Evolutionary conservation across 2,329 filamentous ascomycete species (phyloP), one percentile per base, ranked within the genome.

Genomic region (Talaromyces amestolkiae): DNA sequence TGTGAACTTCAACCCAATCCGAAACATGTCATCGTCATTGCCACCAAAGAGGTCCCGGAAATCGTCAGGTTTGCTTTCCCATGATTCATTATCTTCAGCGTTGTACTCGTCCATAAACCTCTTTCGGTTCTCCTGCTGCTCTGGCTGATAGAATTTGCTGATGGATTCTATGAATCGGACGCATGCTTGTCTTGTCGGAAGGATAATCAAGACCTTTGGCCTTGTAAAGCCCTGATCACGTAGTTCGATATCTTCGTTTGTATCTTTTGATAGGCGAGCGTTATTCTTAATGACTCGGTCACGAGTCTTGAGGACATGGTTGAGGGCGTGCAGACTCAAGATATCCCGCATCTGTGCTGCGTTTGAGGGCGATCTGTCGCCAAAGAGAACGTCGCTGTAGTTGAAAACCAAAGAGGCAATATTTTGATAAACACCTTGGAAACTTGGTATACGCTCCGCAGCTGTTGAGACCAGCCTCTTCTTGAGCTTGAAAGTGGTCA

Each of bases 1-100:
- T 0, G 95, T 98, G 76, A 99, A 96, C 78, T 98, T 99, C 74
- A 99, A 79, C n/a, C 94, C 95, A 1, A 98, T 82, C 3, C 94
- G 88, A 80, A 98, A 99, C 86, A 96, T 95, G 79, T 99, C 95
- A 75, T 98, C 95, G 75, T 97, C 92, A 75, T 97, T 98, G 66
- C 95, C 95, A 67, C 89, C 89, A 73, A 99, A 99, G 0, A 98
- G 84, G 65, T 96, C 91, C 27, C 86, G 84, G 78, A 96, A 98
- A 76, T 98, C 95, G 3, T 89, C 89, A 0, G 95, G 90, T 73
- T 92, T 92, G 73, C 91, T 88, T 9, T 86, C 82, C 31, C 89
- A 87, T 70, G 92, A 89, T 45, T 86, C 87, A 66, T 88, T 85
- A 24, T 91, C 86, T 45, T 87, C 85, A 33, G 89, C 86, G 7